Evolutionary conservation across 805 yeast genomes (phyloP).

Genomic region (Lachancea cidri): DNA sequence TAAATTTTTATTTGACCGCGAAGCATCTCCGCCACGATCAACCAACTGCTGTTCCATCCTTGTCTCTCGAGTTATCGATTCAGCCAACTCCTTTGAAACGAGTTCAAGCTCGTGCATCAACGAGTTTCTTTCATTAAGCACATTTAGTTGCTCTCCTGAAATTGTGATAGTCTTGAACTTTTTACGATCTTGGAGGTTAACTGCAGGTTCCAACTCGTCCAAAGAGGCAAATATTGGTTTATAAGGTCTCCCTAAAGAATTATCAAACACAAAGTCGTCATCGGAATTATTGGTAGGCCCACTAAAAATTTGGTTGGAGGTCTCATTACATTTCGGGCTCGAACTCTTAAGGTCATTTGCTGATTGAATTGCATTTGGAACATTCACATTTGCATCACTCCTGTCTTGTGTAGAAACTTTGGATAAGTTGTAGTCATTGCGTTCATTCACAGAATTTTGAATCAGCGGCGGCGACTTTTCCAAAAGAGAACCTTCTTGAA

Average conservation of each 20-base stretch:
- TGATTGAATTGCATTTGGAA: too few relatives aligned
- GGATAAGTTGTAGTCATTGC: too few relatives aligned
- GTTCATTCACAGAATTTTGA: not conserved
- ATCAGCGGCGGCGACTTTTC: not conserved
- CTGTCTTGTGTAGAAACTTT: too few relatives aligned
- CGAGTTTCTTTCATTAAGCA: slow-evolving; percentile 54
- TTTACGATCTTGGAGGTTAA: not conserved
- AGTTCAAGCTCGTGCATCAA: slow-evolving; percentile 59
- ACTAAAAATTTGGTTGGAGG: too few relatives aligned
- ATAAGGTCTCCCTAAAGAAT: slow-evolving; percentile 13
- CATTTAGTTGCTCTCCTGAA: slow-evolving; percentile 56
- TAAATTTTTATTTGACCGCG: slow-evolving; percentile 6
- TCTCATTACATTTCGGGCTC: too few relatives aligned
- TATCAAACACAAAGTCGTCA: slow-evolving; percentile 23
- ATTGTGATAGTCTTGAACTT: slow-evolving; percentile 34
- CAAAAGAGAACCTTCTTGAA: not conserved
- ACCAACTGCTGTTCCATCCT: slow-evolving; percentile 44
- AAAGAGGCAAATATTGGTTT: slow-evolving; percentile 14
- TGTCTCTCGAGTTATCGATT: slow-evolving; percentile 67
- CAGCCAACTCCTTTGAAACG: slow-evolving; percentile 68
- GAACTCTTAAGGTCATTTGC: too few relatives aligned
- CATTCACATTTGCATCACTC: too few relatives aligned
- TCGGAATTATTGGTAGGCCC: not conserved
- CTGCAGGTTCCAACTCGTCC: slow-evolving; percentile 5
- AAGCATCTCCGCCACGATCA: slow-evolving; percentile 4